Percentiles rank a stretch among this genome's conserved stretches.
phyloP scores from a whole-genome alignment of 1,284 basidiomycete species.

The Cutaneotrichosporon cyanovorans region DNA sequence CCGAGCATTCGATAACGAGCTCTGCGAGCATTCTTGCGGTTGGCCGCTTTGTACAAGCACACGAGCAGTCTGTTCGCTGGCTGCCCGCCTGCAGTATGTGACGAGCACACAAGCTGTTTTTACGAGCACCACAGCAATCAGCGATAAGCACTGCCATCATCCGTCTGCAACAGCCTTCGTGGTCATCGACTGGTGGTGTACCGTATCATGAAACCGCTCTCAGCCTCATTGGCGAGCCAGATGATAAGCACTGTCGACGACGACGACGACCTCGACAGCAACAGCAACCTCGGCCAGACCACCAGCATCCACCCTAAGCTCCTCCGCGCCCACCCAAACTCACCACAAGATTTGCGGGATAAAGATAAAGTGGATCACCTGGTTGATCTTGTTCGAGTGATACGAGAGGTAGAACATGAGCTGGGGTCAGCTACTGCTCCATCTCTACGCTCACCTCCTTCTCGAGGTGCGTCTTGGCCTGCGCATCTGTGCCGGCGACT shows the following conservation, averaged over 20 bases:
- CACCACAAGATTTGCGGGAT: slow-evolving; percentile 77
- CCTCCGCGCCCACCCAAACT: slow-evolving; percentile 27
- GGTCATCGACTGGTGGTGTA: too few relatives aligned
- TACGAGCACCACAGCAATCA: too few relatives aligned
- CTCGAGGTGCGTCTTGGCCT: slow-evolving; percentile 19
- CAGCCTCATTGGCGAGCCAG: background rate
- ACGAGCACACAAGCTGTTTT: too few relatives aligned
- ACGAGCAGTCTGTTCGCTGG: too few relatives aligned
- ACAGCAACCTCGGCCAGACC: background rate
- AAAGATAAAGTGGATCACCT: slow-evolving; percentile 70
- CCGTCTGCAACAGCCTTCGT: too few relatives aligned
- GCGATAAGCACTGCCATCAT: too few relatives aligned
- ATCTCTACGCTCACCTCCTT: slow-evolving; percentile 24
- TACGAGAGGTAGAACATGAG: slow-evolving; percentile 83
- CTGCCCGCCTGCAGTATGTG: too few relatives aligned
- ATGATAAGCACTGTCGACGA: background rate
- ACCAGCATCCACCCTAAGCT: background rate
- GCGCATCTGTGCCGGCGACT: too few relatives aligned
- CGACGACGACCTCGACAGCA: background rate
- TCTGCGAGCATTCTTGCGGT: too few relatives aligned
- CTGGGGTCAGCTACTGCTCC: slow-evolving; percentile 45
- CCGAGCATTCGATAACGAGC: too few relatives aligned
- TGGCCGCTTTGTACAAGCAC: too few relatives aligned
- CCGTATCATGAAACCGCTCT: background rate
- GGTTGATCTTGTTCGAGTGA: slow-evolving; percentile 69